Percentiles rank a stretch among this genome's conserved stretches.
Evolutionary conservation across 768 basidiomycete genomes (phyloP).

Genomic region (Pleurotus tuoliensis): DNA sequence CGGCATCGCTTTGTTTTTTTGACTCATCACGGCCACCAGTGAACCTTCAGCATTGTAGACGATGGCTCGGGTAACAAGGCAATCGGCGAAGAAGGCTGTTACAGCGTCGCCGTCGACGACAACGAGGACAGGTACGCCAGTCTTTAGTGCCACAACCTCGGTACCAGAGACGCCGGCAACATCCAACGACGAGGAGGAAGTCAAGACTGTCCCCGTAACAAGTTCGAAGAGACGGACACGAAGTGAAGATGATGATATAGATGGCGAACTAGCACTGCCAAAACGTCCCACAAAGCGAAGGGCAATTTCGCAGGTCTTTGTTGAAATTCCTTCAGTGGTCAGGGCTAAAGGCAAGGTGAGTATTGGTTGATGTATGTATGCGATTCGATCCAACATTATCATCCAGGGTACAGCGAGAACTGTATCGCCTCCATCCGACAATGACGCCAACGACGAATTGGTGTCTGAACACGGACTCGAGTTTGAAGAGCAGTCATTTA

Average conservation of each 20-base stretch:
- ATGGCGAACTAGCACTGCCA: conserved; percentile 10
- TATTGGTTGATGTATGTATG: not conserved
- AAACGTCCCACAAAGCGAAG: conserved; percentile 27
- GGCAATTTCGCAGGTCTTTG: conserved; percentile 27
- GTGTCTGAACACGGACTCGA: conserved; percentile 35
- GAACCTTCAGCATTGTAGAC: conserved; percentile 5
- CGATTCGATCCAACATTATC: no score
- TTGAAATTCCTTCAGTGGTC: conserved; percentile 24
- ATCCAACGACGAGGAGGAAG: conserved; percentile 37
- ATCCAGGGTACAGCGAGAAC: conserved; percentile 19
- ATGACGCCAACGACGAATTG: conserved; percentile 27
- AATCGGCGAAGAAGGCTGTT: conserved; percentile 22
- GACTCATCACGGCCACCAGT: conserved; percentile 1
- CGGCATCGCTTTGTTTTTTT: conserved; percentile 20
- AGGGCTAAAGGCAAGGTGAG: conserved; percentile 36
- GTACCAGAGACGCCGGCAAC: conserved; percentile 51
- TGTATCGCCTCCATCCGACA: conserved; percentile 20
- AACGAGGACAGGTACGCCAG: conserved; percentile 43
- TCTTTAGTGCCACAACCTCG: conserved; percentile 46
- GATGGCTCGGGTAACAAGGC: conserved; percentile 34
- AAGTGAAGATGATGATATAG: conserved; percentile 15
- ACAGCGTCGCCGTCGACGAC: conserved; percentile 32
- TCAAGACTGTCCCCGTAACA: not conserved
- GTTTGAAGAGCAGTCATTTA: conserved; percentile 34
- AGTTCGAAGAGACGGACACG: conserved; percentile 7